phyloP scores from a whole-genome alignment of 345 rosid species.

The Aquilaria yunnanensis region DNA sequence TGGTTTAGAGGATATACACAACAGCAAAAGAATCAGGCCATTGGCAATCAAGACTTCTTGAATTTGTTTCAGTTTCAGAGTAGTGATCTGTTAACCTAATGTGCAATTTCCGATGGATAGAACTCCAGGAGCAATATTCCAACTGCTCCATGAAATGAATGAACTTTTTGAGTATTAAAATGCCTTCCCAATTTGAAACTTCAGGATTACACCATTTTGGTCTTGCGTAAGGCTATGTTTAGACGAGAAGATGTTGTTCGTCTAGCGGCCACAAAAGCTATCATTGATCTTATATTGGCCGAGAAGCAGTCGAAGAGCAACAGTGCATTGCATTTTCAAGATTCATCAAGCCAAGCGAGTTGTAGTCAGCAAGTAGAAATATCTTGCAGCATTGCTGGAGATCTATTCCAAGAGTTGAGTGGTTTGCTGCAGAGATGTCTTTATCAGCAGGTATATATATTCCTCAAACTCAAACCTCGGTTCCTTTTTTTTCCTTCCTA shows the following conservation, averaged over 20 bases:
- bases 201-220: slow-evolving; percentile 69
- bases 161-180: not conserved
- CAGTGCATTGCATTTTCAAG: slow-evolving; percentile 48
- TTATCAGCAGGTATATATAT: slow-evolving; percentile 55
- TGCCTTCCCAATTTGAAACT: not conserved
- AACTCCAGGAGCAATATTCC: too few species aligned
- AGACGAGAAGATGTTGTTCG: slow-evolving; percentile 74
- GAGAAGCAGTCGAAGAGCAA: slow-evolving; percentile 55
- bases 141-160: not conserved
- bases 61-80: not conserved
- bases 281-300: slow-evolving; percentile 53
- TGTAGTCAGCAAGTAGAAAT: slow-evolving; percentile 75
- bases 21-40: not conserved
- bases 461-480: not conserved
- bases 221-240: slow-evolving; percentile 83
- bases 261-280: slow-evolving; percentile 57
- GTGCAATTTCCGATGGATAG: not conserved
- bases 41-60: not conserved
- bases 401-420: slow-evolving; percentile 64
- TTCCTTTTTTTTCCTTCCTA: not conserved
- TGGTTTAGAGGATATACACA: not conserved
- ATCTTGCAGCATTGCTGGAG: slow-evolving; percentile 29
- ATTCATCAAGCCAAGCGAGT: slow-evolving; percentile 90
- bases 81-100: not conserved
- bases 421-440: slow-evolving; percentile 86